Base-by-base conservation (phyloP, 108 stramenopile genomes). In the Epipyxis sp. region DNA sequence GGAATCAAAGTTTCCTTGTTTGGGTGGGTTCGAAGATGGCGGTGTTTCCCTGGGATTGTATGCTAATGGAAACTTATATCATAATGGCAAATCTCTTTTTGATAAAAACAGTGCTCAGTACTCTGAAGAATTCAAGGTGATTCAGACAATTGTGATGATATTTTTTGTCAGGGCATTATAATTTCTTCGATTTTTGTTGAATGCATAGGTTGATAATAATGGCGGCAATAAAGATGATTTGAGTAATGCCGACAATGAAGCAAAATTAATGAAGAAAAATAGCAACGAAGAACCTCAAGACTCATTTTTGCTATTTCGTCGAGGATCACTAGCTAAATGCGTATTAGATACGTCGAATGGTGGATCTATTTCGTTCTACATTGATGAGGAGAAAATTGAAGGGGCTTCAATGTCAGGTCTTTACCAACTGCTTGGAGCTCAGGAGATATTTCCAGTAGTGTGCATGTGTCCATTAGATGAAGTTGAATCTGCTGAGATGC, bases 11-110 rank as follows among this genome's bases (percentile, higher is more conserved):
- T 76, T 76, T 10, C n/a, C 20, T 45, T 46, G n/a, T n/a, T n/a
- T n/a, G n/a, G n/a, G 76, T 6, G 80, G 80, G 0, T 54, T 29
- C 27, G 43, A 16, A 6, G 20, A 69, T 44, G 80, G 35, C 59
- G 69, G 69, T 20, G 46, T 76, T 41, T 50, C 59, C 30, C 44
- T 80, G 0, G 72, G 39, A 27, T 39, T 80, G 10, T 58, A 44
- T 37, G 72, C 80, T 1, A 44, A 76, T 30, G 80, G 80, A 6
- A 40, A 34, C 42, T 40, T 80, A 20, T 80, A 59, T 69, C 76
- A 76, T 27, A 71, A 76, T 30, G 80, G 78, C 42, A 69, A 59
- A 16, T 25, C 2, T 10, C 25, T 42, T n/a, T 16, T 30, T 6
- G 43, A 50, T n/a, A n/a, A 57, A 25, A 25, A 25, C 54, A 25